phyloP scores from a whole-genome alignment of 2,329 filamentous ascomycete genomes.

The Penicillium sp. region DNA sequence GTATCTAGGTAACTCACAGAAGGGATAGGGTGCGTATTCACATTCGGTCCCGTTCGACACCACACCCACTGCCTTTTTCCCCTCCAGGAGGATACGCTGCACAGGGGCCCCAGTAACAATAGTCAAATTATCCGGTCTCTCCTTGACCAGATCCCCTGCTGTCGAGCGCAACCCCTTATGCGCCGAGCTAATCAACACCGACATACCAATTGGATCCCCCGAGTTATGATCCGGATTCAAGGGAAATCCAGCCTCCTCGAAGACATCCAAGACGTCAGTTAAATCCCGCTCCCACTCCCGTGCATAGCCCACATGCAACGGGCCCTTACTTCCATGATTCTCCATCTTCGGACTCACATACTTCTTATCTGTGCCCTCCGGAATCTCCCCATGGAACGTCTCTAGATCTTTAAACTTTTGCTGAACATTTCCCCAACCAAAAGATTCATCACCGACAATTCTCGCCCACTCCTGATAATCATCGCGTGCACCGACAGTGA shows the following conservation, averaged over 20 bases:
- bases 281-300: conserved; percentile 22
- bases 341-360: conserved; percentile 11
- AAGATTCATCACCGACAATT: conserved; percentile 16
- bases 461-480: conserved; percentile 25
- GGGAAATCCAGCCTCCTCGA: conserved; percentile 50
- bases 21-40: conserved; percentile 21
- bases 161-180: conserved; percentile 51
- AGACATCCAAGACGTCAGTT: conserved; percentile 35
- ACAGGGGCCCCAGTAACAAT: conserved; percentile 52
- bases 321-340: conserved; percentile 15
- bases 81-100: conserved; percentile 48
- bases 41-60: conserved; percentile 43
- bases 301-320: conserved; percentile 18
- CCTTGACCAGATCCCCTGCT: conserved; percentile 50
- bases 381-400: conserved; percentile 13
- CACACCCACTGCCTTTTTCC: conserved; percentile 48
- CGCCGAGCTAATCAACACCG: conserved; percentile 51
- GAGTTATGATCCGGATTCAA: conserved; percentile 58
- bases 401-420: conserved; percentile 18
- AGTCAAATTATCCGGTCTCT: conserved; percentile 51
- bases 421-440: conserved; percentile 16
- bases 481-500: conserved; percentile 20
- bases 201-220: conserved; percentile 58
- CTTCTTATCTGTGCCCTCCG: conserved; percentile 8
- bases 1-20: not conserved